Base-by-base conservation (phyloP, 192 early-diverging fungal species). In the Backusella circina region DNA sequence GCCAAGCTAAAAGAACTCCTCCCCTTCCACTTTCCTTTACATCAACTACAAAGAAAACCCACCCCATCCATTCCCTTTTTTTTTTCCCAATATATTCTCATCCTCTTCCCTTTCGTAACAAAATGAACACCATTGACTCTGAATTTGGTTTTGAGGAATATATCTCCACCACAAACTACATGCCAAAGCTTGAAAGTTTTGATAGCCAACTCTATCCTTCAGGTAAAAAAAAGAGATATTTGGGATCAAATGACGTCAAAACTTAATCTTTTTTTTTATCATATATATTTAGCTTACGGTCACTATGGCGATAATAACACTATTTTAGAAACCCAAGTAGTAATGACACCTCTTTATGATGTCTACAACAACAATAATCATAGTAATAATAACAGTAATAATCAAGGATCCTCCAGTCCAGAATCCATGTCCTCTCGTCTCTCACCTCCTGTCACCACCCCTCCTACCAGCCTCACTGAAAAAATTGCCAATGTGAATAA, bases 401-500 rank as follows among this genome's bases (percentile, higher is more conserved):
- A 47, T 6, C 54, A 71, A 41, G 37, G 41, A 50, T 41, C 69
- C 26, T 71, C 69, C 21, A 71, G 69, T 47, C 69, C 69, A 37
- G 69, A 71, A 44, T 71, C 69, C 5, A 41, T 41, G 23, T 71
- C 37, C 38, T 71, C 69, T 18, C 69, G 69, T 44, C 69, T 71
- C 15, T 71, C 54, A 28, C 54, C 54, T 35, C 65, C 78, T 26
- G 50, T 65, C 28, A 50, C 67, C 21, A 31, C 69, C 18, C 41
- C 69, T 21, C 39, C 69, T 37, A 44, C 69, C 28, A 71, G 37
- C 39, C 28, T 71, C 18, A 74, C 72, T 18, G 75, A 81, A 74
- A 81, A 75, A 5, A 81, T 81, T n/a, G 79, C 79, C n/a, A 81
- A 81, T 71, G 79, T 71, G 3, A 75, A 70, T 41, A 79, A 72